Percentiles rank a stretch among this genome's conserved stretches.
These are phyloP conservation scores for Cryptococcus sp. DNA, from an alignment of 1,284 basidiomycete genomes.

Conservation along the genomic window DNA sequence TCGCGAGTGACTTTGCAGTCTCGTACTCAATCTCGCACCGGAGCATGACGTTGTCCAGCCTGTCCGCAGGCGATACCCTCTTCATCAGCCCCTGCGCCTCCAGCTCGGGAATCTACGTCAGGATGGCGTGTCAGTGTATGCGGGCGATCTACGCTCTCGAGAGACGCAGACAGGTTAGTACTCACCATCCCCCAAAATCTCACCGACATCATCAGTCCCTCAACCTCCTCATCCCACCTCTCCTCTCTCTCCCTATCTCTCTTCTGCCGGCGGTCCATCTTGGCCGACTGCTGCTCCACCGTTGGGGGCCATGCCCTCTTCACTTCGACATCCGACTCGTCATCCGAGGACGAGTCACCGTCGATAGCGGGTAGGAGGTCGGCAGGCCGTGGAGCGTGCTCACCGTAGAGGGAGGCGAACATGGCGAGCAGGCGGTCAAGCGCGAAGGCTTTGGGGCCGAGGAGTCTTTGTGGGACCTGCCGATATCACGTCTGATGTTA, in stretches of 20 bases:
- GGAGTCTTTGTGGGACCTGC: constrained; percentile 70
- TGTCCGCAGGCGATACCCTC: constrained; percentile 57
- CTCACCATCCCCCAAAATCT: constrained; percentile 43
- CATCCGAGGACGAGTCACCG: constrained; percentile 13
- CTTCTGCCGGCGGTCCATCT: constrained; percentile 60
- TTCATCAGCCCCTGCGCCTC: constrained; percentile 65
- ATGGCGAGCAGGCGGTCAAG: constrained; percentile 80
- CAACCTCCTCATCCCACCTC: constrained; percentile 45
- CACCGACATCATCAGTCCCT: constrained; percentile 36
- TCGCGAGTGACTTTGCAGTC: constrained; percentile 59
- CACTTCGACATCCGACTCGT: constrained; percentile 36
- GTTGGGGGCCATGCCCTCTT: constrained; percentile 13
- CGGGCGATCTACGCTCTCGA: not conserved
- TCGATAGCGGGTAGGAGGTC: constrained; percentile 24
- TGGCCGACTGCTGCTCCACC: constrained; percentile 15
- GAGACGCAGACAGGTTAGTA: constrained; percentile 1
- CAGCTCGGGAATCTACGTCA: constrained; percentile 65
- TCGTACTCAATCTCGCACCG: constrained; percentile 73
- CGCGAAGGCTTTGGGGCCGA: constrained; percentile 76
- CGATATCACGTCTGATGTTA: constrained; percentile 1
- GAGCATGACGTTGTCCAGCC: constrained; percentile 64
- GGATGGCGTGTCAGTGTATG: not conserved
- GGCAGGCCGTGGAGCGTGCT: constrained; percentile 60
- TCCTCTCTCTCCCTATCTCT: constrained; percentile 60
- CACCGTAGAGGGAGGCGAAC: constrained; percentile 74